These are phyloP conservation scores for Tolypocladium capitatum DNA, from an alignment of 2,329 filamentous ascomycete genomes.

Conservation along the genomic window DNA sequence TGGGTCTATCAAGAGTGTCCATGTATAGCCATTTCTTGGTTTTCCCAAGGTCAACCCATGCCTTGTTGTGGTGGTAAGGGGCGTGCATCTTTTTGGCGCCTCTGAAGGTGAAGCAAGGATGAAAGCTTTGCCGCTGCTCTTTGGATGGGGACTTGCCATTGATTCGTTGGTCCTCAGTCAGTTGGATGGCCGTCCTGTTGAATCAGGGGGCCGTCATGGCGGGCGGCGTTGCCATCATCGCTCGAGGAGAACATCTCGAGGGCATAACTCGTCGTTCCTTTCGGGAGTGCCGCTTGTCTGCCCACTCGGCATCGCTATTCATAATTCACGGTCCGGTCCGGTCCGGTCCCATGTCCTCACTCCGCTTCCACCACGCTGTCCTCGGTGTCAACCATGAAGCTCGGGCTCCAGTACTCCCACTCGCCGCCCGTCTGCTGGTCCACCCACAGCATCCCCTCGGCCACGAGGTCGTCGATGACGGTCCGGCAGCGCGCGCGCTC, in stretches of 20 bases:
- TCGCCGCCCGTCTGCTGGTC: conserved; percentile 67
- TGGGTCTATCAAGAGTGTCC: background rate
- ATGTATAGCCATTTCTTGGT: background rate
- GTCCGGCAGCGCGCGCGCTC: conserved; percentile 73
- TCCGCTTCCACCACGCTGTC: conserved; percentile 3
- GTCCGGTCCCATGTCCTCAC: conserved; percentile 2
- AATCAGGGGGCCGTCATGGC: background rate
- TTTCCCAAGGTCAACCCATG: no score
- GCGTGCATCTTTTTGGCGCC: no score
- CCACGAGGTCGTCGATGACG: conserved; percentile 78
- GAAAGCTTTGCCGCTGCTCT: no score
- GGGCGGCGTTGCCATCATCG: background rate
- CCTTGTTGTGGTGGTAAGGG: background rate
- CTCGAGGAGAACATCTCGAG: background rate
- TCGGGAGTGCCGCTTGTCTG: background rate
- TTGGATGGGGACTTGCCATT: background rate
- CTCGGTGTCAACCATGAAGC: conserved; percentile 46
- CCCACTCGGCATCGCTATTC: background rate
- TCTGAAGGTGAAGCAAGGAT: no score
- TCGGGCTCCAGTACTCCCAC: conserved; percentile 88
- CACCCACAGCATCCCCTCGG: conserved; percentile 86
- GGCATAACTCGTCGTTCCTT: background rate
- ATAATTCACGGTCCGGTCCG: background rate
- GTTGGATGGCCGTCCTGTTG: background rate
- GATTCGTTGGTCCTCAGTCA: background rate